A percentile compares a stretch with the other conserved stretches of the same genome.
Conservation (phyloP, 306 rosid genomes). For the Ormosia emarginata region DNA sequence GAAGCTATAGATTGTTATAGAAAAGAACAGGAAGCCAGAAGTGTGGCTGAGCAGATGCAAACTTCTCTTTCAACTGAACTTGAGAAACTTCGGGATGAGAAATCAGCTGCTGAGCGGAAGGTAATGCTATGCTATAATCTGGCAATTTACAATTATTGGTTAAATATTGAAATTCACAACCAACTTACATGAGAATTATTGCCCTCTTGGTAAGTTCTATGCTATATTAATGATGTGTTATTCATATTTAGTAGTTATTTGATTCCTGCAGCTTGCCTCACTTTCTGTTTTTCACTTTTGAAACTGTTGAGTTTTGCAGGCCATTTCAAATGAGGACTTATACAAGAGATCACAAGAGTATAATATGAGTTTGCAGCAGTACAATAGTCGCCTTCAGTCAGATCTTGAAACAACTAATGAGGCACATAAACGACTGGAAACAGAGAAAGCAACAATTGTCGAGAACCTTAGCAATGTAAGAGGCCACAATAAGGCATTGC, state of each 20-base stretch:
- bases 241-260: background rate
- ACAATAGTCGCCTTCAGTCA: constrained; percentile 74
- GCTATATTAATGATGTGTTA: background rate
- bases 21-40: constrained; percentile 74
- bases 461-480: constrained; percentile 69
- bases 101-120: constrained; percentile 65
- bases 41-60: constrained; percentile 60
- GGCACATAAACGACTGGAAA: constrained; percentile 67
- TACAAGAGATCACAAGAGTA: constrained; percentile 84
- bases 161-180: background rate
- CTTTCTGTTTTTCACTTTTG: background rate
- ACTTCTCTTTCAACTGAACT: constrained; percentile 64
- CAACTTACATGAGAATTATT: background rate
- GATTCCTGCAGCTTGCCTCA: background rate
- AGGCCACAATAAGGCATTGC: constrained; percentile 76
- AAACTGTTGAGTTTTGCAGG: constrained; percentile 44
- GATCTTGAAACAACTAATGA: constrained; percentile 63
- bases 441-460: constrained; percentile 76
- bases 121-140: constrained; percentile 31
- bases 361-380: constrained; percentile 80
- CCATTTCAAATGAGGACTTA: constrained; percentile 65
- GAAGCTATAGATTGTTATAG: constrained; percentile 54
- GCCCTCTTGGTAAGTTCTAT: background rate
- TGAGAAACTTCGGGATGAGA: constrained; percentile 59
- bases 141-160: background rate